A percentile compares a stretch with the other conserved stretches of the same genome.
Conservation (phyloP, 192 early-diverging fungal species). For the Pecoramyces ruminantium region DNA sequence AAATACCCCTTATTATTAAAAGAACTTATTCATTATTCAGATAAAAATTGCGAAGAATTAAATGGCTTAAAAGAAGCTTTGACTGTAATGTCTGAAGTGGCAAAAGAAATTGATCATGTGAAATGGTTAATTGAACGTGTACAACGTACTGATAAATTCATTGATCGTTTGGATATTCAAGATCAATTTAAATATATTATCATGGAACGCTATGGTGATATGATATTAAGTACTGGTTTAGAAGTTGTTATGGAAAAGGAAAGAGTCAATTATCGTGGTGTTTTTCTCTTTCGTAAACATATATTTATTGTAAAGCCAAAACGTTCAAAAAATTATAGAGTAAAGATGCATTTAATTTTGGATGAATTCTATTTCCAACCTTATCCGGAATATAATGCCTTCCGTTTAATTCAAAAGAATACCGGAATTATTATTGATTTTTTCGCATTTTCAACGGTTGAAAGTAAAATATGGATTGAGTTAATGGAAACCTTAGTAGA, state of each 20-base stretch:
- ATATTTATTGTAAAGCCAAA: not conserved
- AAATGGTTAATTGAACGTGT: not conserved
- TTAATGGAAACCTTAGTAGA: not conserved
- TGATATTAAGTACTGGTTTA: not conserved
- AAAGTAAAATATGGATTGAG: not conserved
- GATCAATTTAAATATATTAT: not conserved
- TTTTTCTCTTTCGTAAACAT: not conserved
- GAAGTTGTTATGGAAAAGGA: not conserved
- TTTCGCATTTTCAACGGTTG: not conserved
- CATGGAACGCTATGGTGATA: not conserved
- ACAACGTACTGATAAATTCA: not conserved
- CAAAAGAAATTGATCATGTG: not conserved
- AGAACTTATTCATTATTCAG: not conserved
- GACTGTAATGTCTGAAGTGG: not conserved
- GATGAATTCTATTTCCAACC: not conserved
- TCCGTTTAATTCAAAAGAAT: not conserved
- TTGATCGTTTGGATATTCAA: not conserved
- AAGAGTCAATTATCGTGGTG: not conserved
- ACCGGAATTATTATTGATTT: not conserved
- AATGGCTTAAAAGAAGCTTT: not conserved
- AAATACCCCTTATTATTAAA: not conserved
- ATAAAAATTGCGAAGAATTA: not conserved
- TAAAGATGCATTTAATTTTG: not conserved
- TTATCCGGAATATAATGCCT: not conserved
- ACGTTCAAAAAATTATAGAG: not conserved